Percentiles rank a stretch among this genome's conserved stretches.
phyloP scores from a whole-genome alignment of 441 rosid species.

The Adansonia gregorii region DNA sequence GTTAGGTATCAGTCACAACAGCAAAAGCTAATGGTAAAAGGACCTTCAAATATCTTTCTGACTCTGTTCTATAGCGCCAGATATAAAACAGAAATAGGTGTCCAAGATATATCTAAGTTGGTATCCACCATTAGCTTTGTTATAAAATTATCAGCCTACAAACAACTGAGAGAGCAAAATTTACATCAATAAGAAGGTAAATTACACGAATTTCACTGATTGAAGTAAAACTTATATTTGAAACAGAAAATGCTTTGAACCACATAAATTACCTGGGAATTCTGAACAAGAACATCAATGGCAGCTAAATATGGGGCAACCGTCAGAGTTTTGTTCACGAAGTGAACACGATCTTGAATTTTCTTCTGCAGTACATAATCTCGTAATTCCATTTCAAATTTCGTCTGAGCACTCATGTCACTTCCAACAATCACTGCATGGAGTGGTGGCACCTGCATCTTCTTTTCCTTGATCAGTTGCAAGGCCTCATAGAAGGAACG shows the following conservation, averaged over 20 bases:
- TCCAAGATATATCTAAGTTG: not conserved
- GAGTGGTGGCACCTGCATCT: slow-evolving; percentile 67
- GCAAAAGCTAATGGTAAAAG: not conserved
- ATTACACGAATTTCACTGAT: not conserved
- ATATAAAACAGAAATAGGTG: not conserved
- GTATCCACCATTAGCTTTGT: not conserved
- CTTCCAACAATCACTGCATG: slow-evolving; percentile 96
- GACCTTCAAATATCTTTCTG: not conserved
- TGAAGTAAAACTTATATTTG: not conserved
- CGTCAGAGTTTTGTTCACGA: slow-evolving; percentile 84
- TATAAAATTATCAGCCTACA: not conserved
- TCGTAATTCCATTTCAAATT: slow-evolving; percentile 86
- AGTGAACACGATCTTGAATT: slow-evolving; percentile 70
- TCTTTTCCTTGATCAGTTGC: slow-evolving; percentile 66
- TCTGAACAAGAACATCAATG: slow-evolving; percentile 90
- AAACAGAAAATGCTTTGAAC: not conserved
- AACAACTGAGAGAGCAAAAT: not conserved
- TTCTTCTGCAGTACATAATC: slow-evolving; percentile 63
- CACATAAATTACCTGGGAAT: slow-evolving; percentile 64
- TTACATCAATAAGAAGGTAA: not conserved
- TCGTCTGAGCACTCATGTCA: slow-evolving; percentile 84
- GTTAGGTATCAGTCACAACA: not conserved
- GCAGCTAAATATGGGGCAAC: slow-evolving; percentile 93
- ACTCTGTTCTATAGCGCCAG: not conserved
- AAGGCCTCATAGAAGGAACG: slow-evolving; percentile 74